Percentiles rank a stretch among this genome's conserved stretches.
These are phyloP conservation scores for Lasiosphaeris hirsuta DNA, from an alignment of 495 filamentous ascomycete species.

Conservation along the genomic window DNA sequence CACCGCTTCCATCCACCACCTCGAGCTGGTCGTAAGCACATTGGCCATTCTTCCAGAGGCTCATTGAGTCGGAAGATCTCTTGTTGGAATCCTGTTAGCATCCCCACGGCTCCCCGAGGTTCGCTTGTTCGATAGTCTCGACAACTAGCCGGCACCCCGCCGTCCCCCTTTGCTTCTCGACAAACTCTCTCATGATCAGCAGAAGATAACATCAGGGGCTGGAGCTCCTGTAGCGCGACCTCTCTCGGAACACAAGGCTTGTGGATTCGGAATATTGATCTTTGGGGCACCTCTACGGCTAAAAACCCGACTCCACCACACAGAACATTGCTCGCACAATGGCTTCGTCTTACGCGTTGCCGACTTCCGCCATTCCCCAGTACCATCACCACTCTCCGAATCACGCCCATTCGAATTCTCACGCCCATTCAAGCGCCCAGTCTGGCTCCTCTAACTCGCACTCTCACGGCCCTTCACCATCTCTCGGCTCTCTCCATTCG, in stretches of 20 bases:
- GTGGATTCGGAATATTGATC: neutral
- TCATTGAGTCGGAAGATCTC: too few species aligned
- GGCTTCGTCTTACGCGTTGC: constrained; percentile 51
- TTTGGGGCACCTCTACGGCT: neutral
- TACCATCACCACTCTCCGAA: constrained; percentile 38
- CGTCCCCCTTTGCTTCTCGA: constrained; percentile 4
- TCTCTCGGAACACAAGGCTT: neutral
- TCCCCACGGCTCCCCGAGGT: too few species aligned
- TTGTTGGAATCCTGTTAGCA: too few species aligned
- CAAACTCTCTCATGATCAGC: constrained; percentile 14
- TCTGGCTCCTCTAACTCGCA: constrained; percentile 28
- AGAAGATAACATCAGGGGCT: constrained; percentile 18
- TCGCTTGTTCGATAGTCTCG: neutral
- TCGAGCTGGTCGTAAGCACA: neutral
- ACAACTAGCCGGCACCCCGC: neutral
- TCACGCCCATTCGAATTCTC: constrained; percentile 26
- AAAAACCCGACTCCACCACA: neutral
- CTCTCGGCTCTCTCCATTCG: constrained; percentile 21
- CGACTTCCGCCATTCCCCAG: constrained; percentile 45
- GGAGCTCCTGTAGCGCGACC: constrained; percentile 18
- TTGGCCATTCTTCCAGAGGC: too few species aligned
- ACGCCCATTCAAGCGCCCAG: constrained; percentile 23
- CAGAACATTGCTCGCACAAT: constrained; percentile 24
- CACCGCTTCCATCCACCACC: neutral
- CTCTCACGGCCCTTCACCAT: constrained; percentile 37